These are phyloP conservation scores for Irineochytrium annulatum DNA, from an alignment of 192 early-diverging fungal genomes.

Conservation along the genomic window DNA sequence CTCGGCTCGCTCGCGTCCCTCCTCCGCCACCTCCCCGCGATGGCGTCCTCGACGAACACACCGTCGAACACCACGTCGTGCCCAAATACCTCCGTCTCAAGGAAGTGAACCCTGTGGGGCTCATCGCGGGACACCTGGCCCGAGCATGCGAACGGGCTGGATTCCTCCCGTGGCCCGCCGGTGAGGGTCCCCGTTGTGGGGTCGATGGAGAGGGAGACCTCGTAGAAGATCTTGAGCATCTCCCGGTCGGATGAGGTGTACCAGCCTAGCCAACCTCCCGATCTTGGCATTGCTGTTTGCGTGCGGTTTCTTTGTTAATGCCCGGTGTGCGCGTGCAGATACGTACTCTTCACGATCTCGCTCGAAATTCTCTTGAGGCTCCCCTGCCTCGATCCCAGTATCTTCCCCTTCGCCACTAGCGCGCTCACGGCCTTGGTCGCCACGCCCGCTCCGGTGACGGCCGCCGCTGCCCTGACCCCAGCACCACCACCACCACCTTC, in stretches of 20 bases:
- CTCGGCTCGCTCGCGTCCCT: background rate
- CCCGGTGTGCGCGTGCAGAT: too few relatives aligned
- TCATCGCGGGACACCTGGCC: background rate
- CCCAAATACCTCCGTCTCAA: background rate
- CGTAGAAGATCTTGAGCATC: conserved; percentile 3
- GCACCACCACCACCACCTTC: too few relatives aligned
- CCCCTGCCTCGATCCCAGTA: too few relatives aligned
- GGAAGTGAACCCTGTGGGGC: background rate
- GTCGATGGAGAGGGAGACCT: background rate
- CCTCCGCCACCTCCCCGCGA: conserved; percentile 1
- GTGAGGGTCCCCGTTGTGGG: background rate
- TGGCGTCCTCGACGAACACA: background rate
- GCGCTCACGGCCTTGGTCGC: too few relatives aligned
- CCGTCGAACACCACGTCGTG: background rate
- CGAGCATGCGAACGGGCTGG: background rate
- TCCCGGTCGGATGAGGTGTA: background rate
- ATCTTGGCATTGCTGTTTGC: background rate
- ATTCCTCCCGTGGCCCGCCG: conserved; percentile 1
- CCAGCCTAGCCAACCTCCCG: conserved; percentile 1
- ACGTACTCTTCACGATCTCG: too few relatives aligned
- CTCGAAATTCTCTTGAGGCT: too few relatives aligned
- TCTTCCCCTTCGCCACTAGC: too few relatives aligned
- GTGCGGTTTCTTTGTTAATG: too few relatives aligned
- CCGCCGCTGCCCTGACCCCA: too few relatives aligned
- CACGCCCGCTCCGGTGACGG: too few relatives aligned